Evolutionary conservation across 371 early-diverging fungal species (phyloP), one percentile per base, ranked within the genome.

Genomic region (Mycotypha africana): DNA sequence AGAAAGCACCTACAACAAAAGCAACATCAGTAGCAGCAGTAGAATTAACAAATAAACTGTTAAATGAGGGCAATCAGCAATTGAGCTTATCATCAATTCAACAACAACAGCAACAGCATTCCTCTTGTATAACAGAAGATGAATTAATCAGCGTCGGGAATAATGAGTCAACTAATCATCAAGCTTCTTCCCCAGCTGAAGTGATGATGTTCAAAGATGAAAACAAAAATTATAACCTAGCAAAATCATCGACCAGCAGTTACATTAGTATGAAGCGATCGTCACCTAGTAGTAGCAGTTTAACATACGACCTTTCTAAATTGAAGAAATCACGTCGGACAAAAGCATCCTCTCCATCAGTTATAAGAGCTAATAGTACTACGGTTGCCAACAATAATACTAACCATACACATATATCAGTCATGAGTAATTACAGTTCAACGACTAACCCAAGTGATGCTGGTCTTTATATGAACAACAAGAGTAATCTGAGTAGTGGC

Each of bases 401-500:
- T 8, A 28, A 28, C 37, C 16, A 23, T 11, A 47, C 37, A 15
- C 47, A 47, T 39, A 12, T 44, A 21, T 43, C 49, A 1, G 8
- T 39, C 28, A 47, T 47, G 26, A 53, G 44, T 32, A 38, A 33
- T 17, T 37, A 12, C 4, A 43, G 22, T 15, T 10, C 40, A 24
- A 26, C 24, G 1, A n/a, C n/a, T n/a, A n/a, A n/a, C n/a, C n/a
- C n/a, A n/a, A 38, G 26, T 9, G 40, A 44, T 12, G 30, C 31
- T 23, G 17, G 19, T 7, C 15, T 25, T 14, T 28, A 44, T 34
- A 31, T 33, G 7, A 33, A 43, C 17, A 58, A 42, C 24, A 49
- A 33, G 23, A 45, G 31, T n/a, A 38, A 50, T 3, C 48, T 46
- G 14, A 58, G 58, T 31, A 35, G 38, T 14, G 51, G 47, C 12